Evolutionary conservation across 345 rosid species (phyloP).

Genomic region (Alliaria petiolata): DNA sequence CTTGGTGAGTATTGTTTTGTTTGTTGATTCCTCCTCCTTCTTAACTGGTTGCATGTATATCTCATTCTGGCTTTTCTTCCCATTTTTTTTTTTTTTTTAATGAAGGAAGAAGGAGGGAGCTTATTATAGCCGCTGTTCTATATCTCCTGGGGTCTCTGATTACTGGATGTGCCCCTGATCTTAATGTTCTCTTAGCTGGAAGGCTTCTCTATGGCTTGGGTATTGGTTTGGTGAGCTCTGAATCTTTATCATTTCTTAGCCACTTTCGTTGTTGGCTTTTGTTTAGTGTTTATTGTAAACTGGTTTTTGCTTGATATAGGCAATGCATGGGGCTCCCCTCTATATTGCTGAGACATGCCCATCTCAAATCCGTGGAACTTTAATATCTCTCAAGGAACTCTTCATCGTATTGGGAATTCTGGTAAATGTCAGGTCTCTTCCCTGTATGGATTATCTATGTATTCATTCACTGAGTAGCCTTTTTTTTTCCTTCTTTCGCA

Average conservation of each 20-base stretch:
- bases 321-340: conserved; percentile 98
- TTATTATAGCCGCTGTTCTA: conserved; percentile 60
- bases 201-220: conserved; percentile 88
- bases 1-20: conserved; percentile 51
- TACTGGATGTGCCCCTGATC: conserved; percentile 68
- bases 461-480: background rate
- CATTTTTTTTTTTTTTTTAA: background rate
- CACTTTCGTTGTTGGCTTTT: background rate
- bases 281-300: background rate
- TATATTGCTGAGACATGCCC: conserved; percentile 99
- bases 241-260: background rate
- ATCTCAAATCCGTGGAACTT: conserved; percentile 93
- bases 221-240: conserved; percentile 76
- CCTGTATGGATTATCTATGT: background rate
- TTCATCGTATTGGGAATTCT: conserved; percentile 91
- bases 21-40: background rate
- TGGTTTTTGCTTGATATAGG: conserved; percentile 47
- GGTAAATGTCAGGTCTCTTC: conserved; percentile 41
- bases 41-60: background rate
- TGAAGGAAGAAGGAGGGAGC: conserved; percentile 85
- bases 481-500: conserved; percentile 23
- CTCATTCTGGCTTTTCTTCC: conserved; percentile 11
- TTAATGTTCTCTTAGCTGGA: conserved; percentile 68
- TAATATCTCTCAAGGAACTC: conserved; percentile 84
- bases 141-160: conserved; percentile 56